These are phyloP conservation scores for Cyanidiococcus yangmingshanensis DNA, from an alignment of 23 red algal genomes.

Conservation along the genomic window DNA sequence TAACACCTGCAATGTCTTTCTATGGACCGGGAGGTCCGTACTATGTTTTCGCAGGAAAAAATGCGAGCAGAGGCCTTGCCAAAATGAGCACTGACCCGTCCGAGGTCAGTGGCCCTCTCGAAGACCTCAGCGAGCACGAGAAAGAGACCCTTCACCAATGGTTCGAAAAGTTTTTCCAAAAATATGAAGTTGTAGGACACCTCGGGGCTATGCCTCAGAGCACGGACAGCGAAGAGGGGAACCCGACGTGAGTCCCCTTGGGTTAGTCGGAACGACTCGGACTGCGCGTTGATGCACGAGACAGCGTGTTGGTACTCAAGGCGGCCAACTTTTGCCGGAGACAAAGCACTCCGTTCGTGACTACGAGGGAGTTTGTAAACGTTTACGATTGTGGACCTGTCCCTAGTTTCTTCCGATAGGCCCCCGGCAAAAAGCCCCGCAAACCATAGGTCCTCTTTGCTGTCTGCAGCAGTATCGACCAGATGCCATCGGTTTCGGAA, in stretches of 20 bases:
- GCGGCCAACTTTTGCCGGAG: no score
- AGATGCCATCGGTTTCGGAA: no score
- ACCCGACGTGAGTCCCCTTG: neutral
- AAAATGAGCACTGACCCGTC: slow-evolving; percentile 56
- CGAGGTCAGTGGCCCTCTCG: slow-evolving; percentile 45
- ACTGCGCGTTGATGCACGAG: no score
- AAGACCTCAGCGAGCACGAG: slow-evolving; percentile 47
- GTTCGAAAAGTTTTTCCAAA: slow-evolving; percentile 64
- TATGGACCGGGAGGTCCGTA: slow-evolving; percentile 94
- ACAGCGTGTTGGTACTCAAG: no score
- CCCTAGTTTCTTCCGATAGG: no score
- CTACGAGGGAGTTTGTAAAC: no score
- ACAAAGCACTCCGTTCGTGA: no score
- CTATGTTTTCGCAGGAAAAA: slow-evolving; percentile 78
- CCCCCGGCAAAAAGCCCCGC: no score
- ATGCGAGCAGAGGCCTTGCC: slow-evolving; percentile 85
- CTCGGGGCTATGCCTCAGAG: slow-evolving; percentile 28
- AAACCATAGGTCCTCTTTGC: no score
- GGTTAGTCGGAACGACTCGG: no score
- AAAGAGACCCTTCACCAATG: slow-evolving; percentile 70
- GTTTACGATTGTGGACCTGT: no score
- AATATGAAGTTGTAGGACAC: slow-evolving; percentile 76
- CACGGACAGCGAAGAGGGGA: neutral
- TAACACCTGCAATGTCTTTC: slow-evolving; percentile 49
- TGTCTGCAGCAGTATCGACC: no score